Percentiles rank a stretch among this genome's conserved stretches.
Conservation (phyloP, 139 green algal species). For the Klebsormidium nitens region DNA sequence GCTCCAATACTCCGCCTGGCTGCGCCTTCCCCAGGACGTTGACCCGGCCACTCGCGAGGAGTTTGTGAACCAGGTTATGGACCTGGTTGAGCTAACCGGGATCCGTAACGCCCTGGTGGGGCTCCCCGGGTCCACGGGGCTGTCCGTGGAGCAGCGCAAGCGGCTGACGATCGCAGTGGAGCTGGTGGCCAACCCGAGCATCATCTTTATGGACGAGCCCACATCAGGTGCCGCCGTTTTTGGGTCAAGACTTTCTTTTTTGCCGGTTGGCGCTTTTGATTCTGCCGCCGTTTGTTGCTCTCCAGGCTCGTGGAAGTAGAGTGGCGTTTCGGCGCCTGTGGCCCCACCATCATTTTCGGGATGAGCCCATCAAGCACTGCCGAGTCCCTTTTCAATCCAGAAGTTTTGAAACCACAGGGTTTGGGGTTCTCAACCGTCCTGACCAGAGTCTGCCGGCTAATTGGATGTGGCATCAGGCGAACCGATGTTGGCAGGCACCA, state of each 20-base stretch:
- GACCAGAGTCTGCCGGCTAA: no score
- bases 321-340: no score
- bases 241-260: no score
- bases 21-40: conserved; percentile 50
- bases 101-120: conserved; percentile 52
- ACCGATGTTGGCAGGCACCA: no score
- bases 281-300: no score
- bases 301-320: no score
- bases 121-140: conserved; percentile 5
- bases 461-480: no score
- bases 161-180: conserved; percentile 85
- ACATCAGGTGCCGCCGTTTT: conserved; percentile 17
- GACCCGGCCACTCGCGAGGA: conserved; percentile 19
- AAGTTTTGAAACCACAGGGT: no score
- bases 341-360: no score
- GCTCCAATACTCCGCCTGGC: conserved; percentile 54
- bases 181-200: conserved; percentile 65
- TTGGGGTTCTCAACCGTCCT: no score
- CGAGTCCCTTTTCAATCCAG: no score
- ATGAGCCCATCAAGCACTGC: no score
- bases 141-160: conserved; percentile 77
- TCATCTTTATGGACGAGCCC: conserved; percentile 50
- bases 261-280: not conserved
- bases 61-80: conserved; percentile 63
- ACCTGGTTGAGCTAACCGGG: conserved; percentile 64